Conservation (phyloP, 371 early-diverging fungal genomes). For the Mucor saturninus region DNA sequence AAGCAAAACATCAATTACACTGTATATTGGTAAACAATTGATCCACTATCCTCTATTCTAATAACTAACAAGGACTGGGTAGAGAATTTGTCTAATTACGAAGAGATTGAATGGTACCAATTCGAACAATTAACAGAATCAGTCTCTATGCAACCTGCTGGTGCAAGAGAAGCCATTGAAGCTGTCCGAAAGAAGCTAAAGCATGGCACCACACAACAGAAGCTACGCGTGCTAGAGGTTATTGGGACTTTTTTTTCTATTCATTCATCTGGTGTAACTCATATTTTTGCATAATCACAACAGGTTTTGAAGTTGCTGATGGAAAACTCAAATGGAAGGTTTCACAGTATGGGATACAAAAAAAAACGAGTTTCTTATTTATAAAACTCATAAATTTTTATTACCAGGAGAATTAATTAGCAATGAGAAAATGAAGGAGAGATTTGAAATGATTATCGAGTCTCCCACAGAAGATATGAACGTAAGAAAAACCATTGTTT, state of each 20-base stretch:
- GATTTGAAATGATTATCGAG: conserved; percentile 38
- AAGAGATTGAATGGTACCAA: conserved; percentile 50
- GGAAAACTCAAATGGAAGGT: conserved; percentile 46
- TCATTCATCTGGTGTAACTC: background rate
- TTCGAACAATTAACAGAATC: conserved; percentile 49
- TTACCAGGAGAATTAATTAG: conserved; percentile 34
- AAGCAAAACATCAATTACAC: conserved; percentile 45
- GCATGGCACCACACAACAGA: conserved; percentile 45
- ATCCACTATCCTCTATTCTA: too few relatives aligned
- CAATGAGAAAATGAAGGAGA: conserved; percentile 46
- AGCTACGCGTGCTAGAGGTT: conserved; percentile 42
- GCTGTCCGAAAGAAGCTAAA: conserved; percentile 46
- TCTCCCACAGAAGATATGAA: conserved; percentile 38
- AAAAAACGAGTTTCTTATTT: background rate
- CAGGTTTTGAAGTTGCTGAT: conserved; percentile 48
- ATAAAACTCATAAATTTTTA: too few relatives aligned
- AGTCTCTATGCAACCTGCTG: conserved; percentile 42
- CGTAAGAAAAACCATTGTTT: conserved; percentile 36
- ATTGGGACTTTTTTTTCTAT: background rate
- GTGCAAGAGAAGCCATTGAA: conserved; percentile 45
- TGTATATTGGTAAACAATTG: conserved; percentile 43
- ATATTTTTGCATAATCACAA: background rate
- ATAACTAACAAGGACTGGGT: too few relatives aligned
- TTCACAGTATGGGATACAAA: conserved; percentile 35
- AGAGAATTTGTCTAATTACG: conserved; percentile 49